Percentiles rank a stretch among this genome's conserved stretches.
Conservation (phyloP, 345 rosid genomes). For the Camelina hispida region DNA sequence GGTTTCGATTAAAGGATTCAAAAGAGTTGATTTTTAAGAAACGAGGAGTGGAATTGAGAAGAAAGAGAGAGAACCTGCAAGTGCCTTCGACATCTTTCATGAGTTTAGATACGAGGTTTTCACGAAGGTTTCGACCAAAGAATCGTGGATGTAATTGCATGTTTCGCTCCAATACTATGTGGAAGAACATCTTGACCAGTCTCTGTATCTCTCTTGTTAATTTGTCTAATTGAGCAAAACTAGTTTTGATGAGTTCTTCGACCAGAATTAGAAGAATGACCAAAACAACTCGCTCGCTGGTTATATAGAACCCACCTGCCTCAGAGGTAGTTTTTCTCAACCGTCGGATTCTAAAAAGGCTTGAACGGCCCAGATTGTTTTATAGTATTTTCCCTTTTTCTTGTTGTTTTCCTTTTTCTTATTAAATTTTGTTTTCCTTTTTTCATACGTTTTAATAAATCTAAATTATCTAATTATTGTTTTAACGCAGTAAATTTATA, state of each 20-base stretch:
- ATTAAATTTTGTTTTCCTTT: neutral
- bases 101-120: conserved; percentile 79
- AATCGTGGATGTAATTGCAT: conserved; percentile 92
- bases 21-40: neutral
- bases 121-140: conserved; percentile 88
- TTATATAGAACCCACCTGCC: neutral
- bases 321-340: neutral
- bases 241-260: neutral
- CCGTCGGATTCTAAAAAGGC: neutral
- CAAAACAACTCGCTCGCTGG: neutral
- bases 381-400: neutral
- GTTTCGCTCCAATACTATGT: conserved; percentile 83
- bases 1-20: conserved; percentile 1
- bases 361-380: conserved; percentile 29
- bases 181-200: conserved; percentile 86
- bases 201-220: neutral
- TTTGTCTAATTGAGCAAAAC: neutral
- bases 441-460: too few species aligned
- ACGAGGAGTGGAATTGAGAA: neutral
- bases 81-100: conserved; percentile 98
- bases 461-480: too few species aligned
- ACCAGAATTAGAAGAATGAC: neutral
- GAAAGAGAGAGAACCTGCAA: conserved; percentile 61
- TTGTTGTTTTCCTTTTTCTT: neutral
- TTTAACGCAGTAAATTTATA: neutral